Evolutionary conservation across 331 rosid genomes (phyloP).

Genomic region (Saraca asoca): DNA sequence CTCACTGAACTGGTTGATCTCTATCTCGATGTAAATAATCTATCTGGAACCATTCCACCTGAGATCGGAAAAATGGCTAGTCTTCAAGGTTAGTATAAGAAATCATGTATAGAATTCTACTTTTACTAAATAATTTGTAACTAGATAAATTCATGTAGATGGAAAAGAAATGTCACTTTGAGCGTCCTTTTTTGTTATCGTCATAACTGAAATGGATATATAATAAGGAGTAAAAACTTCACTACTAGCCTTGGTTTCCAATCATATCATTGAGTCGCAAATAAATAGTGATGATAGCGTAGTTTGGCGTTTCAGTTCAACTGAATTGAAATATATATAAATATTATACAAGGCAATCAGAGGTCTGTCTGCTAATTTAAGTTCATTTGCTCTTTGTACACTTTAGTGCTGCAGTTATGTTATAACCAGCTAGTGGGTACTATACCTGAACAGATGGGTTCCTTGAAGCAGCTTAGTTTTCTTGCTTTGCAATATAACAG

Average conservation of each 20-base stretch:
- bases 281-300: no score
- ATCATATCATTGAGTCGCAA: no score
- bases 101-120: no score
- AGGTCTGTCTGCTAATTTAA: no score
- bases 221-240: no score
- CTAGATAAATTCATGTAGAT: background rate
- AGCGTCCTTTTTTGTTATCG: no score
- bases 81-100: conserved; percentile 70
- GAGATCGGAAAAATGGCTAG: conserved; percentile 64
- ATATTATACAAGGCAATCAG: no score
- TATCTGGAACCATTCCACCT: conserved; percentile 69
- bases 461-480: conserved; percentile 60
- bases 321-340: no score
- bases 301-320: no score
- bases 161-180: no score
- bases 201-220: no score
- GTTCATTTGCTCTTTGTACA: background rate
- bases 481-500: conserved; percentile 77
- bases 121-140: background rate
- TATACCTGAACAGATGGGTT: conserved; percentile 69
- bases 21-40: conserved; percentile 73
- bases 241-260: no score
- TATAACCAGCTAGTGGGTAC: conserved; percentile 73
- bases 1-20: conserved; percentile 74
- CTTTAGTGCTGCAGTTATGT: conserved; percentile 74